Conservation (phyloP, 108 stramenopile species). For the Cyclotella distinguenda region DNA sequence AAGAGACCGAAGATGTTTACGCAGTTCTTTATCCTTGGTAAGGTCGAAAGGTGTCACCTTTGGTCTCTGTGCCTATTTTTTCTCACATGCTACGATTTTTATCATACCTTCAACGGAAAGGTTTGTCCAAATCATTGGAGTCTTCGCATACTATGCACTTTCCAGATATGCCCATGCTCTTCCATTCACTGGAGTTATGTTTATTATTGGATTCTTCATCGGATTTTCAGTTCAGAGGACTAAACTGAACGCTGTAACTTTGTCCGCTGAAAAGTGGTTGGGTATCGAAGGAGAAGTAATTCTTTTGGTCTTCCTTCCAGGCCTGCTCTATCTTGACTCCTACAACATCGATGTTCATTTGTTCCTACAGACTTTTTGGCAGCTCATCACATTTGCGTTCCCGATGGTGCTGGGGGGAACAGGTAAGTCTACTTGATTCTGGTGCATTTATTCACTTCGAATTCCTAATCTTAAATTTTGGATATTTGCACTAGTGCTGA, state of each 20-base stretch:
- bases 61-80: neutral
- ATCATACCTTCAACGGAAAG: neutral
- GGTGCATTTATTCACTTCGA: neutral
- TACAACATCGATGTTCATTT: constrained; percentile 71
- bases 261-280: constrained; percentile 35
- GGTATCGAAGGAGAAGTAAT: constrained; percentile 32
- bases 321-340: constrained; percentile 39
- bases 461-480: neutral
- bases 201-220: constrained; percentile 23
- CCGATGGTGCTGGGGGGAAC: constrained; percentile 82
- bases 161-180: constrained; percentile 14
- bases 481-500: constrained; percentile 34
- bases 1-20: neutral
- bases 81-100: neutral
- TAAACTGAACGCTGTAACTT: constrained; percentile 18
- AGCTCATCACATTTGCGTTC: constrained; percentile 85
- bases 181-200: constrained; percentile 35
- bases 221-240: constrained; percentile 1
- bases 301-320: constrained; percentile 37
- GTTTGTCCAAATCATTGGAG: constrained; percentile 23
- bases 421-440: neutral
- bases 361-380: constrained; percentile 50
- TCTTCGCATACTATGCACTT: constrained; percentile 23
- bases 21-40: constrained; percentile 15
- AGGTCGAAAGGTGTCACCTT: neutral